Conservation (phyloP, 257 asterid species). For the Avicennia marina region DNA sequence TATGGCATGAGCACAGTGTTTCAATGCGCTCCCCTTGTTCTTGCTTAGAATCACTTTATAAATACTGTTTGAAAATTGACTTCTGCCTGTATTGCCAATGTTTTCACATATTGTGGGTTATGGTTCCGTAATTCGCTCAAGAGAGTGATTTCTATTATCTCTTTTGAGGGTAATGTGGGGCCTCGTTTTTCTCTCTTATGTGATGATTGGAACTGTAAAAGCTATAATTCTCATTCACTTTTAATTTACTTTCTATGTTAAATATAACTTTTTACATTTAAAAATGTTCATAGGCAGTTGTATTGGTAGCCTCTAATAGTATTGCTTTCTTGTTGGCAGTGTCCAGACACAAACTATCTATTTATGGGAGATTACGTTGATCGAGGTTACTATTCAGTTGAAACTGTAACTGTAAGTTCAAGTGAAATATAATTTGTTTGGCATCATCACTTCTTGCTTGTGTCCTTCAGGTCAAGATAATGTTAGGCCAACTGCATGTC, state of each 20-base stretch:
- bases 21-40: no score
- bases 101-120: no score
- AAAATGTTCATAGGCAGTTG: not conserved
- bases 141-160: no score
- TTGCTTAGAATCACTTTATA: no score
- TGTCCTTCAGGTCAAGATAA: not conserved
- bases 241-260: not conserved
- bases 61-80: no score
- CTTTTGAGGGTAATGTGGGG: no score
- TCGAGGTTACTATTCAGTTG: slow-evolving; percentile 41
- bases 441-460: not conserved
- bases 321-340: slow-evolving; percentile 25
- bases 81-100: no score
- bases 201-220: not conserved
- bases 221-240: not conserved
- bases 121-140: no score
- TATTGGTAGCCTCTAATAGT: slow-evolving; percentile 2
- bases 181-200: not conserved
- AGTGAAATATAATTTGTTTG: not conserved
- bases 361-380: slow-evolving; percentile 40
- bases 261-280: not conserved
- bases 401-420: slow-evolving; percentile 36
- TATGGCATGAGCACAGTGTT: not conserved
- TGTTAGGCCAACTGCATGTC: not conserved
- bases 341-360: slow-evolving; percentile 34